Evolutionary conservation across 306 rosid species (phyloP), one percentile per base, ranked within the genome.

Genomic region (Mimosa bimucronata): DNA sequence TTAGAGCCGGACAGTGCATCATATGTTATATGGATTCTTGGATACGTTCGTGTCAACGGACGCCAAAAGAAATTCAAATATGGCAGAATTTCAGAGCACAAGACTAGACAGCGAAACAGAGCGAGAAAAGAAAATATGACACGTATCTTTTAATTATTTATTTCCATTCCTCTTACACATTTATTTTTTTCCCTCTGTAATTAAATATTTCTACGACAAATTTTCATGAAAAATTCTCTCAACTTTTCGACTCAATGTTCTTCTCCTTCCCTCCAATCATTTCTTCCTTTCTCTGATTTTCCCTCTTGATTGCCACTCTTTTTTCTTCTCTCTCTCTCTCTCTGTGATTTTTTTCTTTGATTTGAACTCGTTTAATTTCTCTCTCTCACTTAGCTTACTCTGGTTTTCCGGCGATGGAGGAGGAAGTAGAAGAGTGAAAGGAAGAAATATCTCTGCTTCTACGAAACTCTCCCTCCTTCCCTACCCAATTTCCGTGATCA

Each of bases 351-450:
- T 42, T 7, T 14, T 46, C 7, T 2, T 55, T 55, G 0, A 3
- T 44, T 25, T 1, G 0, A 18, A 3, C 10, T 78, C 38, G 67
- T 25, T 55, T 52, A 38, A 61, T 37, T 74, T 60, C n/a, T n/a
- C n/a, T 41, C 58, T 74, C 18, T 83, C 50, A 44, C 79, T 55
- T 55, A 26, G 66, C 79, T 74, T 74, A 23, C 60, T 87, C 88
- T 84, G 77, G 85, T 89, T 92, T 88, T 77, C 75, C 87, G 91
- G 92, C 90, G 91, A 82, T 71, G 48, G 84, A 26, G 76, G 78
- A 82, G 91, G 92, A 90, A 86, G 90, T 90, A 80, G 87, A 87
- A 77, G 88, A 85, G 91, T 87, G 80, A 66, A 90, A 86, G 91
- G 67, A 88, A 90, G 34, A 79, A 73, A 81, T 80, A 82, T 79